These are phyloP conservation scores for Lepidium sativum DNA, from an alignment of 345 rosid genomes.

Conservation along the genomic window DNA sequence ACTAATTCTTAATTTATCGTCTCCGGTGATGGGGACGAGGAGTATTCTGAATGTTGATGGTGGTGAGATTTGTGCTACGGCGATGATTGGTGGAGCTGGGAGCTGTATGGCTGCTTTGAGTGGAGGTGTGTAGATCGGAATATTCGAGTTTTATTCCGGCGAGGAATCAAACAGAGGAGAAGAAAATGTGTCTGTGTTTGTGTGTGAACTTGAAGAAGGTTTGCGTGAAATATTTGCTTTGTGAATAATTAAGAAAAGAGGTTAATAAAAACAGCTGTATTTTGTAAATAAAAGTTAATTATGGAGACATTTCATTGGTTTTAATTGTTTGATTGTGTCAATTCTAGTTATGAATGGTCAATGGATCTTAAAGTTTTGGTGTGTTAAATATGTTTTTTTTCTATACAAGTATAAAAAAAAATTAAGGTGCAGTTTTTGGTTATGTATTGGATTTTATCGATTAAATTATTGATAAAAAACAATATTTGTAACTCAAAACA, in stretches of 20 bases:
- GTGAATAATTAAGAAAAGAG: not conserved
- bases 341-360: no score
- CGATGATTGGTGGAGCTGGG: slow-evolving; percentile 10
- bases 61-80: slow-evolving; percentile 17
- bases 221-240: not conserved
- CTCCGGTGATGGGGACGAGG: not conserved
- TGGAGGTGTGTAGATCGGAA: slow-evolving; percentile 19
- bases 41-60: not conserved
- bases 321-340: no score
- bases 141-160: not conserved
- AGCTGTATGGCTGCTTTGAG: slow-evolving; percentile 19
- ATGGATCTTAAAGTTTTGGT: no score
- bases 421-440: no score
- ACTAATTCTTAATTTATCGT: slow-evolving; percentile 29
- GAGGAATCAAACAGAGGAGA: not conserved
- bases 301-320: no score
- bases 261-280: not conserved
- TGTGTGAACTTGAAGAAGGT: not conserved
- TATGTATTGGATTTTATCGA: no score
- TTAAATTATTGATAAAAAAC: no score
- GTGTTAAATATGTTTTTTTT: no score
- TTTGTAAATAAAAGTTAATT: no score
- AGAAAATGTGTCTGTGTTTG: not conserved
- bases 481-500: no score
- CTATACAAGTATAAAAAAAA: no score